phyloP scores from a whole-genome alignment of 2,329 filamentous ascomycete genomes.

The Trichophyton equinum region DNA sequence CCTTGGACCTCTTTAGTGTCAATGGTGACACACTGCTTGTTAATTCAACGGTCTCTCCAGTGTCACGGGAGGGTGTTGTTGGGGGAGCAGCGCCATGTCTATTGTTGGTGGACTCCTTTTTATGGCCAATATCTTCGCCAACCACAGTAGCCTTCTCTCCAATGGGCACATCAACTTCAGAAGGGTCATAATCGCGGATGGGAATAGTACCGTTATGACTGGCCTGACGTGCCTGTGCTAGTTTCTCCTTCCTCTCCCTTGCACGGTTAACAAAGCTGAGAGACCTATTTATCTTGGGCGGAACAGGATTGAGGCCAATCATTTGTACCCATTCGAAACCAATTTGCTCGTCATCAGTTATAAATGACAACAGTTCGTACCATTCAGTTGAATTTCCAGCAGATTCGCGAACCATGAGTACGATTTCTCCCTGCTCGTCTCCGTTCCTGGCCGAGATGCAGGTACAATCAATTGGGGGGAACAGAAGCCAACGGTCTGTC shows the following conservation, averaged over 20 bases:
- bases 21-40: constrained; percentile 22
- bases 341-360: constrained; percentile 62
- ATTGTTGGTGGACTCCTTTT: not conserved
- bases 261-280: constrained; percentile 40
- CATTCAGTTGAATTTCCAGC: constrained; percentile 53
- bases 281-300: constrained; percentile 44
- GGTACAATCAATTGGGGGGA: constrained; percentile 67
- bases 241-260: constrained; percentile 24
- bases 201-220: constrained; percentile 22
- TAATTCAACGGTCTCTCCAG: constrained; percentile 15
- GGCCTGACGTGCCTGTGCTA: not conserved
- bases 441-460: constrained; percentile 70
- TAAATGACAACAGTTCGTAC: constrained; percentile 72
- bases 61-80: not conserved
- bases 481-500: constrained; percentile 68
- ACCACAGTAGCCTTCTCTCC: constrained; percentile 33
- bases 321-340: constrained; percentile 79
- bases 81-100: too few species aligned
- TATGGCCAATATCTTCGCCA: not conserved
- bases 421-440: constrained; percentile 56
- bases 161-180: constrained; percentile 49
- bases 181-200: constrained; percentile 36
- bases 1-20: constrained; percentile 29
- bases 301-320: constrained; percentile 54
- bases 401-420: constrained; percentile 74